Evolutionary conservation across 352 stramenopile species (phyloP), one percentile per base, ranked within the genome.

Genomic region (Aphanomyces euteiches): DNA sequence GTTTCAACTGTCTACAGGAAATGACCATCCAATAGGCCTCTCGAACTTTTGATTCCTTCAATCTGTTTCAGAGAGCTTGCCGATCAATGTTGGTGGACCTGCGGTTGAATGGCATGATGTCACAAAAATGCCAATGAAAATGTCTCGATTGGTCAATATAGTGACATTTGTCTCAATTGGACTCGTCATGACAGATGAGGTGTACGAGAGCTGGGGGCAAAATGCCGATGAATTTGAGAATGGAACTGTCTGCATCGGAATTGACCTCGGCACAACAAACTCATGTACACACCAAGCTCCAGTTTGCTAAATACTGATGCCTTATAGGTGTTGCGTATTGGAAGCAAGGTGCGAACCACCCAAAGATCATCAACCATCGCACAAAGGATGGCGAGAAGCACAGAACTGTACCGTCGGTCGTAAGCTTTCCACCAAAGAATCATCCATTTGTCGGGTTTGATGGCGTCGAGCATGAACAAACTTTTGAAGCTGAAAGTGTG

Each of bases 261-360:
- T 99, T 77, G 98, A 99, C 86, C 86, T 99, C 67, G 98, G 98
- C 77, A 99, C 98, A 7, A 99, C 98, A 34, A 99, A 99, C 85
- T 99, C 96, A 17, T 99, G 97, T 93, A 74, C 74, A 75, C 68
- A 5, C 17, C 17, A 66, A 7, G 28, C 10, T 12, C 10, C 10
- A n/a, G 43, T 12, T 50, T n/a, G 10, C 43, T 50, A 12, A 12
- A 1, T n/a, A 50, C 17, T 12, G 10, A 50, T n/a, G 6, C 40
- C 37, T 10, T 47, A 19, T 63, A 70, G 64, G 64, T 34, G 64
- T 70, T 12, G 64, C 40, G 37, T 70, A 70, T 38, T 70, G 64
- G 64, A 70, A 70, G 64, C 5, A 61, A 36, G 38, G 43, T 37
- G 59, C 59, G 15, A 67, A 67, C 38, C 43, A 56, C 59, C 36